Conservation (phyloP, 495 filamentous ascomycete genomes). For the Xylaria cubensis region DNA sequence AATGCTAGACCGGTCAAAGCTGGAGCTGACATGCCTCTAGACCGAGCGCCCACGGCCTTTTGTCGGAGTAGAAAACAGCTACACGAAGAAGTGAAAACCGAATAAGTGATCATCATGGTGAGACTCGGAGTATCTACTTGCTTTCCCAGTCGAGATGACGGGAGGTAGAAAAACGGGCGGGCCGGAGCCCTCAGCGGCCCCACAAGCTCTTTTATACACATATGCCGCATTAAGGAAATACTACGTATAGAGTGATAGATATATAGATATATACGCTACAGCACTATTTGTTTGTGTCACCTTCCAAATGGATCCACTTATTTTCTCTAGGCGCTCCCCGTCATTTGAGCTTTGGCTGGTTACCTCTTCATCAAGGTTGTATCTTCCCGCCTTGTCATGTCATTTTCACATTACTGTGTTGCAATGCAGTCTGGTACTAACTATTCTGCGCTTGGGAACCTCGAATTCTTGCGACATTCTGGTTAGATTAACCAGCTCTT, state of each 20-base stretch:
- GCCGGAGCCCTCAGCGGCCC: too few relatives aligned
- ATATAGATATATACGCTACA: neutral
- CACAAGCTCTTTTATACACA: neutral
- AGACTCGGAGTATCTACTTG: neutral
- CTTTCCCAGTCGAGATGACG: too few relatives aligned
- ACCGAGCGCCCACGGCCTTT: constrained; percentile 1
- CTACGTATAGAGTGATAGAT: neutral
- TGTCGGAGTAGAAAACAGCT: neutral
- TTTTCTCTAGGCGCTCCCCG: neutral
- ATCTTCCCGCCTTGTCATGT: neutral
- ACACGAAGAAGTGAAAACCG: neutral
- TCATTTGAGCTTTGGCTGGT: neutral
- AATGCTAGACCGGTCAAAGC: neutral
- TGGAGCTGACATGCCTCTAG: constrained; percentile 15
- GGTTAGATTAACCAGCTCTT: neutral
- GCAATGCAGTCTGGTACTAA: neutral
- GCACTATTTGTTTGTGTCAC: neutral
- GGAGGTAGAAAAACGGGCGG: too few relatives aligned
- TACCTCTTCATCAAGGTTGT: neutral
- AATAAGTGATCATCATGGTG: neutral
- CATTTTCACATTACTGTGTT: neutral
- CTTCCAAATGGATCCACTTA: neutral
- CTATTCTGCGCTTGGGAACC: neutral
- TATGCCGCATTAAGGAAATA: neutral
- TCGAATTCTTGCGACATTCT: neutral